Conservation (phyloP, 176 grass and related monocot genomes). For the Secale cereale region DNA sequence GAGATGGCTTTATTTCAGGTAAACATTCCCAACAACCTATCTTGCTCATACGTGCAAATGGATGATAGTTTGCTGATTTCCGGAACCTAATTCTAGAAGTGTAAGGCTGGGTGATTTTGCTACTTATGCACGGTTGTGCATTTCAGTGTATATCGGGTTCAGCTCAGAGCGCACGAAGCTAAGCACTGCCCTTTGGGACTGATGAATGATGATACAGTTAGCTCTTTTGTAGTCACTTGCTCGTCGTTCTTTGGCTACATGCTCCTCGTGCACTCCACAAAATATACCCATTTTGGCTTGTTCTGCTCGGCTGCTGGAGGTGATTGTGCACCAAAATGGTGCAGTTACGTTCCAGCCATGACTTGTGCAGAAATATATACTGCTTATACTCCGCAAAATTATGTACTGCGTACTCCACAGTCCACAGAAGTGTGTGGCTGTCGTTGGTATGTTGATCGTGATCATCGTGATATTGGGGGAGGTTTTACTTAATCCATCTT, state of each 20-base stretch:
- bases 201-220: background rate
- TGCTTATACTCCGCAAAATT: too few relatives aligned
- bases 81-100: background rate
- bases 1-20: conserved; percentile 54
- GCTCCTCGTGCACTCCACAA: background rate
- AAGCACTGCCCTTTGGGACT: background rate
- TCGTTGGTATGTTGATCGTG: too few relatives aligned
- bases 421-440: too few relatives aligned
- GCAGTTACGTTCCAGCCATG: background rate
- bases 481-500: too few relatives aligned
- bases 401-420: too few relatives aligned
- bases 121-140: background rate
- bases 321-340: background rate
- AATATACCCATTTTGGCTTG: background rate
- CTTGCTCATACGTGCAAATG: background rate
- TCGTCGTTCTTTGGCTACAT: background rate
- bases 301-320: background rate
- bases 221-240: background rate
- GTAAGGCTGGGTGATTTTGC: background rate
- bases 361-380: background rate
- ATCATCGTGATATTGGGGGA: too few relatives aligned
- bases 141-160: conserved; percentile 22
- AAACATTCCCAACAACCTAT: background rate
- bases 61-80: background rate
- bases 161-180: background rate